Evolutionary conservation across 768 basidiomycete genomes (phyloP).

Genomic region (Dendrothele bispora): DNA sequence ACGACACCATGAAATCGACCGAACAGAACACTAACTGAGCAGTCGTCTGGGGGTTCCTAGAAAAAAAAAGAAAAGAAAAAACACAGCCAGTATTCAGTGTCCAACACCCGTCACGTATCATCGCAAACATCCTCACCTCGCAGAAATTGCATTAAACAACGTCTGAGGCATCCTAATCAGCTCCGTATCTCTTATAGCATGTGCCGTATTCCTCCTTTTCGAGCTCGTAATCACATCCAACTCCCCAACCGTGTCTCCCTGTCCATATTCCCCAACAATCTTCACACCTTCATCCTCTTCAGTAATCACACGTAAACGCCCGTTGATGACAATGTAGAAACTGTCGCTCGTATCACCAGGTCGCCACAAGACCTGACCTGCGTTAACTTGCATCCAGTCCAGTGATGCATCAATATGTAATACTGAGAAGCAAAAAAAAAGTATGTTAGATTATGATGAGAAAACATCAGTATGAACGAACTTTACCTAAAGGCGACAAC

Average conservation of each 20-base stretch:
- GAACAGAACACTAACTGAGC: conserved; percentile 57
- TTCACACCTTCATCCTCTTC: conserved; percentile 75
- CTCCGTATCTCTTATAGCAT: conserved; percentile 98
- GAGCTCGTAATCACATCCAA: conserved; percentile 95
- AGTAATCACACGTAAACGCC: conserved; percentile 86
- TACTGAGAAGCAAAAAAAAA: conserved; percentile 44
- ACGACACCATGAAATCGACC: background rate
- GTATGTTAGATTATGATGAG: no score
- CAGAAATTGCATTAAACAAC: conserved; percentile 95
- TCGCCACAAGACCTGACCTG: conserved; percentile 93
- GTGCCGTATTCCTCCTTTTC: conserved; percentile 83
- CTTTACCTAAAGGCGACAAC: conserved; percentile 82
- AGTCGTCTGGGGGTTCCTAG: conserved; percentile 83
- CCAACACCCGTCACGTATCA: no score
- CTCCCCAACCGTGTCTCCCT: conserved; percentile 96
- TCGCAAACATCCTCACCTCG: conserved; percentile 54
- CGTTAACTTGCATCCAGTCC: conserved; percentile 98
- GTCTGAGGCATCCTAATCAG: conserved; percentile 96
- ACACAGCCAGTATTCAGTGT: background rate
- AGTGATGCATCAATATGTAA: conserved; percentile 95
- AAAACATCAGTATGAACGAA: no score
- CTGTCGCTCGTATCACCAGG: conserved; percentile 90
- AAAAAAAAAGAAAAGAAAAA: background rate
- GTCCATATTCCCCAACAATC: conserved; percentile 92
- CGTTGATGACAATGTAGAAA: conserved; percentile 98